Evolutionary conservation across 805 yeast species (phyloP), one percentile per base, ranked within the genome.

Genomic region (Myxozyma melibiosi): DNA sequence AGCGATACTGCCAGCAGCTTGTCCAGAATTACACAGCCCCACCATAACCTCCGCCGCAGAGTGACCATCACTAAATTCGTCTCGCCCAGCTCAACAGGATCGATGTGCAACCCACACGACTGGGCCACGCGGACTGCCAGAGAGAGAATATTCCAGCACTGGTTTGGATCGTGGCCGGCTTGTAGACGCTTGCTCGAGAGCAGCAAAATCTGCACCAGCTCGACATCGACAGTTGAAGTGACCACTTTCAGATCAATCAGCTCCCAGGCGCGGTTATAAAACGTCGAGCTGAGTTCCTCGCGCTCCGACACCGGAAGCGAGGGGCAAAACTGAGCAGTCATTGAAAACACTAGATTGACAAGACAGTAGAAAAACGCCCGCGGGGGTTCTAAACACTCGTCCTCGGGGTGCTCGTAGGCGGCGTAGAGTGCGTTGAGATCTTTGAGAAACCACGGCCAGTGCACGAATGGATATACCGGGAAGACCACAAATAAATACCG

Each of bases 121-220:
- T 76, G 79, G 0, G 79, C 80, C 62, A 74, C 69, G 28, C 80
- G 68, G 18, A 78, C 76, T 0, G 80, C 75, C 16, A 65, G 62
- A 4, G 80, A 79, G 20, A 78, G 64, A 57, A 73, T 73, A 22
- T 77, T 69, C 81, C 81, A 79, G 20, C 80, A 76, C 20, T 66
- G 67, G 9, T 66, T 64, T 48, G 65, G 66, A 46, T 64, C 43
- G 14, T 64, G 62, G 13, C 69, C 64, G 20, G 68, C 70, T 51
- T 67, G 70, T 39, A 68, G 49, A 52, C 59, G 68, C 44, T 68
- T 70, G 22, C 69, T 66, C 11, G 63, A 62, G 25, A 68, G 41
- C 35, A 67, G 51, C 22, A 68, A 53, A 3, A 69, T 67, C 52
- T 68, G 71, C 11, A 68, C 66, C 16, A 66, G 61, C 18, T 57